Conservation (phyloP, 768 basidiomycete species). For the Lactifluus pinguis region DNA sequence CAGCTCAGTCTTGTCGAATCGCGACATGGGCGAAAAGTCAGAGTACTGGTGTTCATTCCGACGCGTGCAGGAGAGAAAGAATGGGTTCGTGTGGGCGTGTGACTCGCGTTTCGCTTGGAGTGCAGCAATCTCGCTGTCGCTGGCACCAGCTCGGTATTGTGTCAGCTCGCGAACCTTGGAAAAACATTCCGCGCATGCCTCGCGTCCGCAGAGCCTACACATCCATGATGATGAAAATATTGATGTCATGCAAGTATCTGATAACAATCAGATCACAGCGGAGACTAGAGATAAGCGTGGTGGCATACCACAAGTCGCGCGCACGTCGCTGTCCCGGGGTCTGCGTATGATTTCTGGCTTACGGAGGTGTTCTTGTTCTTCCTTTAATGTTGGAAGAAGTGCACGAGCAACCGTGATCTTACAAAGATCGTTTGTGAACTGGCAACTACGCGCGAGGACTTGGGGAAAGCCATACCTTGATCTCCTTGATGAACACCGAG, state of each 20-base stretch:
- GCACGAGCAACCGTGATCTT: conserved; percentile 67
- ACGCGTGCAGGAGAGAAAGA: conserved; percentile 64
- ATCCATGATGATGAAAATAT: conserved; percentile 87
- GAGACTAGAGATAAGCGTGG: not conserved
- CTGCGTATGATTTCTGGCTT: conserved; percentile 54
- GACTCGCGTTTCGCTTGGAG: conserved; percentile 48
- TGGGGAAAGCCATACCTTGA: conserved; percentile 41
- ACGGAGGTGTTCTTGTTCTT: conserved; percentile 55
- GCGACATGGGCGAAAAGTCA: conserved; percentile 73
- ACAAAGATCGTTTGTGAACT: conserved; percentile 1
- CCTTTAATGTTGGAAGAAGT: conserved; percentile 54
- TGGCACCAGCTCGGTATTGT: conserved; percentile 39
- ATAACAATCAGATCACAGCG: conserved; percentile 7
- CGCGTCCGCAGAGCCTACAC: conserved; percentile 84
- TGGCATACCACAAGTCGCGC: conserved; percentile 73
- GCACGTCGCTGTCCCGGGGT: conserved; percentile 71
- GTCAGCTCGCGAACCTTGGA: conserved; percentile 59
- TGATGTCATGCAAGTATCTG: conserved; percentile 92
- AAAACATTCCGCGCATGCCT: conserved; percentile 82
- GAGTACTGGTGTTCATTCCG: conserved; percentile 58
- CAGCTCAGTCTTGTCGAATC: conserved; percentile 61
- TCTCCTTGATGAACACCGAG: conserved; percentile 40
- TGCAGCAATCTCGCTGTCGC: conserved; percentile 39
- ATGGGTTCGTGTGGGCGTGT: conserved; percentile 57
- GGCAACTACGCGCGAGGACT: not conserved